phyloP scores from a whole-genome alignment of 176 grass and related monocot genomes.

The Miscanthus lutarioriparius region DNA sequence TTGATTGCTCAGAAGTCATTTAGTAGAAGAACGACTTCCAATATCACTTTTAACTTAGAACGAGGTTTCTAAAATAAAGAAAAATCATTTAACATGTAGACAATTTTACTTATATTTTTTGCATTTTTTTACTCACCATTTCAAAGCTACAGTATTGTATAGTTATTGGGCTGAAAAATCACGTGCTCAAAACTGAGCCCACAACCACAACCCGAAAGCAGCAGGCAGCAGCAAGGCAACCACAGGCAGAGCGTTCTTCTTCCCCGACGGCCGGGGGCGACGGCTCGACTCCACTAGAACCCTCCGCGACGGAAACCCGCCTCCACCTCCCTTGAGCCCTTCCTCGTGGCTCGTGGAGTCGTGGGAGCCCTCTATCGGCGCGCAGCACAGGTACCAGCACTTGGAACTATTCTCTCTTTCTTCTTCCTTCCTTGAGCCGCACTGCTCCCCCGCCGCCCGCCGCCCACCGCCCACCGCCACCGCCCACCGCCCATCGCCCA shows the following conservation, averaged over 20 bases:
- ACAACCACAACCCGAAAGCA: neutral
- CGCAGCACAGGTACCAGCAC: neutral
- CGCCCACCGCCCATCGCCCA: neutral
- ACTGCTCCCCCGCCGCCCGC: neutral
- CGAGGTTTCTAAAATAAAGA: too few relatives aligned
- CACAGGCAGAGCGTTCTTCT: neutral
- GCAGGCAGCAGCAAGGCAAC: neutral
- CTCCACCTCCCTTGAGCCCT: neutral
- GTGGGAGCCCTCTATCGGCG: neutral
- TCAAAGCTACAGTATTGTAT: too few relatives aligned
- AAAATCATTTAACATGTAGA: too few relatives aligned
- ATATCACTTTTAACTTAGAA: too few relatives aligned
- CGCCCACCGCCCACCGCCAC: too few relatives aligned
- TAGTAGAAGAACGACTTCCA: too few relatives aligned
- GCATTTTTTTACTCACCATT: too few relatives aligned
- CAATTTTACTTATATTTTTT: too few relatives aligned
- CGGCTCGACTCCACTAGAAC: neutral
- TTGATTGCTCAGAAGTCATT: too few relatives aligned
- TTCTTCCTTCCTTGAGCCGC: neutral
- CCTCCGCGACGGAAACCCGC: neutral
- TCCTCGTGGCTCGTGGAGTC: neutral
- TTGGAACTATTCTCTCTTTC: neutral
- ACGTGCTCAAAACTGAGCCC: neutral
- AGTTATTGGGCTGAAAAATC: neutral
- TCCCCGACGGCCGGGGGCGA: slow-evolving; percentile 1